phyloP scores from a whole-genome alignment of 352 stramenopile genomes.

The Hyaloperonospora brassicae region DNA sequence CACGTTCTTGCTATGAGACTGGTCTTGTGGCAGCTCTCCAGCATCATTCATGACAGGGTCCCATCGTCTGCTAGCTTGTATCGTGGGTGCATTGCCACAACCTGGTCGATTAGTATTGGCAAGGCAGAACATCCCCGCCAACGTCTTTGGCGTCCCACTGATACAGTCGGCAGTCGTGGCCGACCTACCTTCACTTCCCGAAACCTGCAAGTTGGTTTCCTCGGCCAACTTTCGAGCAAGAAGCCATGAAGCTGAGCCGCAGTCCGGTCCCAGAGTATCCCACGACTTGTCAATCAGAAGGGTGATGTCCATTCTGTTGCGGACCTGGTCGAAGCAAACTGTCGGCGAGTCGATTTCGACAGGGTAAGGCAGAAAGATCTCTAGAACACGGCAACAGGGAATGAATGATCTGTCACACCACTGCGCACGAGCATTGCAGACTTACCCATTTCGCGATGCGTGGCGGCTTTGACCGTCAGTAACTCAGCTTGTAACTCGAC shows the following conservation, averaged over 20 bases:
- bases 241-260: constrained; percentile 59
- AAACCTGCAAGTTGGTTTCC: constrained; percentile 18
- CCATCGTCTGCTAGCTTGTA: constrained; percentile 25
- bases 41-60: constrained; percentile 68
- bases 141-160: constrained; percentile 33
- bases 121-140: constrained; percentile 68
- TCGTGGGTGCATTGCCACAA: not conserved
- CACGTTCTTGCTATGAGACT: constrained; percentile 75
- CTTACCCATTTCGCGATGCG: constrained; percentile 49
- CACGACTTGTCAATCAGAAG: constrained; percentile 50
- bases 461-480: constrained; percentile 34
- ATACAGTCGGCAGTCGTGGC: not conserved
- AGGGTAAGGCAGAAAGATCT: constrained; percentile 61
- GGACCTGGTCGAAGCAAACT: constrained; percentile 28
- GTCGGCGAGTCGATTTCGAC: constrained; percentile 28
- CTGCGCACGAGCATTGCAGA: not conserved
- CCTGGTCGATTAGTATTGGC: constrained; percentile 17
- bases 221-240: constrained; percentile 43
- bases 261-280: constrained; percentile 33
- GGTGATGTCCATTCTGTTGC: constrained; percentile 34
- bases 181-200: not conserved
- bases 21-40: constrained; percentile 71
- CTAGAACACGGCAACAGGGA: constrained; percentile 18
- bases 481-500: constrained; percentile 47
- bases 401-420: not conserved